Evolutionary conservation across 495 filamentous ascomycete genomes (phyloP).

Genomic region (Aspergillus asperescens): DNA sequence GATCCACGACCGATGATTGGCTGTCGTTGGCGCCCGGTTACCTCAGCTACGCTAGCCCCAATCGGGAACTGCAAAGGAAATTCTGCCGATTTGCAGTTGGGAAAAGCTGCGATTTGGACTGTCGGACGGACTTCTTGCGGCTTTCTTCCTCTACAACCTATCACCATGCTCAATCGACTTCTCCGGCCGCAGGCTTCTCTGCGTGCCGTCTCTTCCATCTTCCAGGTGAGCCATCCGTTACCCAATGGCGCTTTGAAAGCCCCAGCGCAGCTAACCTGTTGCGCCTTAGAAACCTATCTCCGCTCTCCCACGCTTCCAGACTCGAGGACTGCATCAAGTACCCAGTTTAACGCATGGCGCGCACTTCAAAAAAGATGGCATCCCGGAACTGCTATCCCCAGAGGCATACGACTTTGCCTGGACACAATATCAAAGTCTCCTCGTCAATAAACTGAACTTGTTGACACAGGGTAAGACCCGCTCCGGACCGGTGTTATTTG

Average conservation of each 20-base stretch:
- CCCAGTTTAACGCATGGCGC: conserved; percentile 54
- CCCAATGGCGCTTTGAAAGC: not conserved
- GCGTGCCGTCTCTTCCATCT: conserved; percentile 35
- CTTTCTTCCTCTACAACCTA: conserved; percentile 11
- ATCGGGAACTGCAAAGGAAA: conserved; percentile 20
- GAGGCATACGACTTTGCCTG: conserved; percentile 69
- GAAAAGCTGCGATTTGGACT: conserved; percentile 37
- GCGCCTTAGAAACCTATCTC: conserved; percentile 35
- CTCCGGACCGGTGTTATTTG: conserved; percentile 3
- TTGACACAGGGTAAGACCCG: conserved; percentile 62
- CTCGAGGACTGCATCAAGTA: conserved; percentile 48
- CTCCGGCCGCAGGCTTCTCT: conserved; percentile 48
- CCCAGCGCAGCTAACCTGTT: conserved; percentile 19
- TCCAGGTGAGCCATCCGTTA: conserved; percentile 25
- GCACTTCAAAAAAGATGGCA: conserved; percentile 50
- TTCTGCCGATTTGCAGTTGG: conserved; percentile 26
- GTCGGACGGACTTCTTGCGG: conserved; percentile 15
- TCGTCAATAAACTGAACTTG: conserved; percentile 70
- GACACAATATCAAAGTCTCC: conserved; percentile 69
- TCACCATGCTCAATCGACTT: conserved; percentile 50
- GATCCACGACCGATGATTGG: conserved; percentile 33
- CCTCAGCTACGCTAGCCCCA: conserved; percentile 30
- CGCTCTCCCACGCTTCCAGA: conserved; percentile 40
- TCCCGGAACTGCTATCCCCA: conserved; percentile 61
- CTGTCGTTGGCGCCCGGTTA: conserved; percentile 22